Evolutionary conservation across 2,329 filamentous ascomycete genomes (phyloP).

Genomic region (Fusarium bactridioides): DNA sequence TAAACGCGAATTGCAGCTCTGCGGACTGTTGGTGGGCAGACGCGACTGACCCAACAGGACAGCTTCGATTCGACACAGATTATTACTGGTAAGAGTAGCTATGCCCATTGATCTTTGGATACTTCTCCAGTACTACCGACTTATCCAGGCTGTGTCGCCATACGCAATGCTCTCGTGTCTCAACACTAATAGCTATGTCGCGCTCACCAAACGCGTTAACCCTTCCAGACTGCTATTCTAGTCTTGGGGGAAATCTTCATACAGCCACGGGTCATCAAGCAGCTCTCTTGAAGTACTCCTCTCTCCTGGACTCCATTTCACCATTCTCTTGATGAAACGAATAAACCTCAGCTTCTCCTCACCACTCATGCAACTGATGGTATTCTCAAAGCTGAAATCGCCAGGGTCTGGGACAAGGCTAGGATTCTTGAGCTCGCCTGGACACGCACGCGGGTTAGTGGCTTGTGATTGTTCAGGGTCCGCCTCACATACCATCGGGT

Average conservation of each 20-base stretch:
- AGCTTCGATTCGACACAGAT: neutral
- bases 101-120: neutral
- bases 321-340: conserved; percentile 42
- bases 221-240: neutral
- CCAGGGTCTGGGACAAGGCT: conserved; percentile 31
- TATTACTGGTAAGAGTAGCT: neutral
- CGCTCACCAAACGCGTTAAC: neutral
- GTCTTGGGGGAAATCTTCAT: neutral
- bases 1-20: neutral
- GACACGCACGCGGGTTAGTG: neutral
- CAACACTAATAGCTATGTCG: neutral
- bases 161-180: neutral
- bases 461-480: neutral
- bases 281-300: conserved; percentile 42
- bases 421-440: conserved; percentile 34
- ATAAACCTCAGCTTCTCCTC: conserved; percentile 37
- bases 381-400: conserved; percentile 21
- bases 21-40: neutral
- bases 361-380: neutral
- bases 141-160: neutral
- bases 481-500: neutral
- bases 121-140: fast-evolving
- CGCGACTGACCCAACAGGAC: neutral
- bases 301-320: conserved; percentile 42
- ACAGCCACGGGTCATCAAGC: conserved; percentile 44